A percentile compares a stretch with the other conserved stretches of the same genome.
Evolutionary conservation across 2,329 filamentous ascomycete species (phyloP).

Genomic region (Biscogniauxia marginata): DNA sequence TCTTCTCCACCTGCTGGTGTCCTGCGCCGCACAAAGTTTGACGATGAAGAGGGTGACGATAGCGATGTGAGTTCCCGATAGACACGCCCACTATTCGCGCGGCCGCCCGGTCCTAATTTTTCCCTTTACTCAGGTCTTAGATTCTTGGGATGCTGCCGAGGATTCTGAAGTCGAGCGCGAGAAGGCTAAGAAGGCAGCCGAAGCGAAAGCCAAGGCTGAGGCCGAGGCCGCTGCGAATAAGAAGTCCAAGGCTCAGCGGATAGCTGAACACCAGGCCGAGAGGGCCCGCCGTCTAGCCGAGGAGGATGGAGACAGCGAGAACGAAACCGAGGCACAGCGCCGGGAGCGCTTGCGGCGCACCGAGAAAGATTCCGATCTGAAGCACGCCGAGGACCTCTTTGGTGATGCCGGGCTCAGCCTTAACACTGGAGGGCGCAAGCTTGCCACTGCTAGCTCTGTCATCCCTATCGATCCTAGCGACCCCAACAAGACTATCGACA

Average conservation of each 20-base stretch:
- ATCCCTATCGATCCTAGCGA: conserved; percentile 72
- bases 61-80: conserved; percentile 61
- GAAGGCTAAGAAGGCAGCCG: conserved; percentile 84
- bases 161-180: conserved; percentile 96
- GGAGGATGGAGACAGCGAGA: conserved; percentile 60
- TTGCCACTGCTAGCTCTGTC: conserved; percentile 60
- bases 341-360: conserved; percentile 73
- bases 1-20: conserved; percentile 39
- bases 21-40: conserved; percentile 66
- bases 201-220: conserved; percentile 84
- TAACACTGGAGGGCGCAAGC: conserved; percentile 59
- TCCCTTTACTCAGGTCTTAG: conserved; percentile 65
- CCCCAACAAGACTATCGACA: conserved; percentile 76
- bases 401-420: conserved; percentile 65
- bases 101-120: conserved; percentile 8
- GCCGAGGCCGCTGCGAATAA: conserved; percentile 86
- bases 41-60: conserved; percentile 84
- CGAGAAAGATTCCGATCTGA: conserved; percentile 85
- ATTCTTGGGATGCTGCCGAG: conserved; percentile 95
- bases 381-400: conserved; percentile 89
- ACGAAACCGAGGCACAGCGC: conserved; percentile 70
- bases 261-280: conserved; percentile 72
- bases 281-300: conserved; percentile 53
- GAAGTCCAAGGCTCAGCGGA: conserved; percentile 83
- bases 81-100: background rate